Conservation (phyloP, 2,329 filamentous ascomycete species). For the Verticillium alfalfae region DNA sequence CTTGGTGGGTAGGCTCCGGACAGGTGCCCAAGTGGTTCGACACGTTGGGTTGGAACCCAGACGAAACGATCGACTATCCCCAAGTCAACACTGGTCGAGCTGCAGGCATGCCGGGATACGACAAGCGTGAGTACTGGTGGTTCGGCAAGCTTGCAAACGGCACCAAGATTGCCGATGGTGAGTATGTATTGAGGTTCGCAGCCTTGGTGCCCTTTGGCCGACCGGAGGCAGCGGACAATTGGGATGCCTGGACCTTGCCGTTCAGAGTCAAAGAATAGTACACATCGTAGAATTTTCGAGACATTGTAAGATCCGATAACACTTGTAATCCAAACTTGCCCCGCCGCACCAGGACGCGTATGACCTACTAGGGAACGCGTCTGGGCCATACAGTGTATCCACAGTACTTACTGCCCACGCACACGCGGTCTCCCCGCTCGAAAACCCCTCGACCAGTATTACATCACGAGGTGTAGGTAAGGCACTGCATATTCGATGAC, state of each 20-base stretch:
- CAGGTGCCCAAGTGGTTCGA: slow-evolving; percentile 8
- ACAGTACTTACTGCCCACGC: too few species aligned
- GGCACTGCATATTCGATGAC: too few species aligned
- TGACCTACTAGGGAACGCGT: too few species aligned
- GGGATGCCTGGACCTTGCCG: slow-evolving; percentile 32
- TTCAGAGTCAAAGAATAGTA: neutral
- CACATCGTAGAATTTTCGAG: neutral
- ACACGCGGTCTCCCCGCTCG: too few species aligned
- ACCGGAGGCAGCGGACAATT: slow-evolving; percentile 31
- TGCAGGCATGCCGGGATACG: slow-evolving; percentile 19
- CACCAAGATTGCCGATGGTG: slow-evolving; percentile 30
- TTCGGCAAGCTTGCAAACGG: slow-evolving; percentile 38
- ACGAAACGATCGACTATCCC: slow-evolving; percentile 18
- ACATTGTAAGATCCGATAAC: too few species aligned
- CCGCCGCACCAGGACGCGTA: too few species aligned
- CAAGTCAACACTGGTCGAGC: slow-evolving; percentile 13
- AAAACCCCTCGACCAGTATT: too few species aligned
- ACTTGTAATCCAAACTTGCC: too few species aligned
- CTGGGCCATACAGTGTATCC: too few species aligned
- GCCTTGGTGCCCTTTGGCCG: slow-evolving; percentile 35
- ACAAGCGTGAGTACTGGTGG: slow-evolving; percentile 29
- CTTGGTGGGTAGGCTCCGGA: slow-evolving; percentile 14
- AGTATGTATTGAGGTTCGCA: slow-evolving; percentile 33
- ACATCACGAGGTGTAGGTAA: too few species aligned
- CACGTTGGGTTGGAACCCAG: slow-evolving; percentile 13